A percentile compares a stretch with the other conserved stretches of the same genome.
phyloP scores from a whole-genome alignment of 768 basidiomycete species.

The Wakefieldia striispora region DNA sequence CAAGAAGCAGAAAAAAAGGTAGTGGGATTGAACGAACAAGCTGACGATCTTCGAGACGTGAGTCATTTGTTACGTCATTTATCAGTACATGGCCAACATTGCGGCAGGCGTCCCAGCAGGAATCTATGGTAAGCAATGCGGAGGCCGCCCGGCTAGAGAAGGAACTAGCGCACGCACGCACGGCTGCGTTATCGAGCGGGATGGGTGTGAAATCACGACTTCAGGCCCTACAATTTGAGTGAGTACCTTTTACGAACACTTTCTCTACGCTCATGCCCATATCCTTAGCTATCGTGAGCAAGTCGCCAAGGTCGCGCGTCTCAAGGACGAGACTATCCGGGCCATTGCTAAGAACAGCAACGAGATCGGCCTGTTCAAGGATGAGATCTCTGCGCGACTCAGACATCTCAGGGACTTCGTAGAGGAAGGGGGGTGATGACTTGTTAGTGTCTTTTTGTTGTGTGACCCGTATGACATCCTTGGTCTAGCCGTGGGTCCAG shows the following conservation, averaged over 20 bases:
- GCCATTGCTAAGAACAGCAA: constrained; percentile 83
- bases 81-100: not conserved
- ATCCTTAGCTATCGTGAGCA: constrained; percentile 70
- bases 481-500: not conserved
- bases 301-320: constrained; percentile 65
- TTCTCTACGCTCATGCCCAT: constrained; percentile 1
- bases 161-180: constrained; percentile 71
- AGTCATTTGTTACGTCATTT: constrained; percentile 19
- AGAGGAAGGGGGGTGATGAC: constrained; percentile 43
- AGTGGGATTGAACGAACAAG: constrained; percentile 64
- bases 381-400: constrained; percentile 70
- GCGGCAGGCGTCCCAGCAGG: constrained; percentile 71
- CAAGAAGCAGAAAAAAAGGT: constrained; percentile 74
- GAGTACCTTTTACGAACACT: constrained; percentile 22
- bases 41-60: constrained; percentile 81
- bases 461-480: not conserved
- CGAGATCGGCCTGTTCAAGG: constrained; percentile 80
- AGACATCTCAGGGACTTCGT: constrained; percentile 67
- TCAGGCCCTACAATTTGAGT: constrained; percentile 78
- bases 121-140: constrained; percentile 61
- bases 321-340: constrained; percentile 77
- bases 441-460: not conserved
- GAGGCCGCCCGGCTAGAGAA: constrained; percentile 68
- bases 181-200: constrained; percentile 76
- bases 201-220: constrained; percentile 78